Conservation (phyloP, 78 protist genomes). For the Guillardia theta region DNA sequence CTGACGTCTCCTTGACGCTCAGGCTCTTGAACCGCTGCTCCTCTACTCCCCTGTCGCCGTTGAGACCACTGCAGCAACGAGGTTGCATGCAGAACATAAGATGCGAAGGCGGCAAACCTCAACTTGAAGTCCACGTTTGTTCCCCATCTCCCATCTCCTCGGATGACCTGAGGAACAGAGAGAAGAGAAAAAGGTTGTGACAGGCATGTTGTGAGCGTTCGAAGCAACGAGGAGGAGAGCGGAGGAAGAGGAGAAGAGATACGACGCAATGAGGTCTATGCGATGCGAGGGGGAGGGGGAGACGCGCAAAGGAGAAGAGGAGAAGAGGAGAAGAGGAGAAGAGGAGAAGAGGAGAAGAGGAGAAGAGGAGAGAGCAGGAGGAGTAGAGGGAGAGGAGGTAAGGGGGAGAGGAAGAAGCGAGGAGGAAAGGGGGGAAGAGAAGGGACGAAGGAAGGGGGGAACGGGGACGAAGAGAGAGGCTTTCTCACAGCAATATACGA, state of each 20-base stretch:
- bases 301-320: not conserved
- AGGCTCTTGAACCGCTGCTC: not conserved
- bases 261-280: not conserved
- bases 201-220: not conserved
- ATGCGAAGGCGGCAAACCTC: not conserved
- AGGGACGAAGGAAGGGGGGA: not conserved
- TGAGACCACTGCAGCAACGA: too few relatives aligned
- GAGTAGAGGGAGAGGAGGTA: not conserved
- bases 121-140: not conserved
- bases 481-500: too few relatives aligned
- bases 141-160: not conserved
- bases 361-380: not conserved
- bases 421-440: not conserved
- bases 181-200: not conserved
- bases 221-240: not conserved
- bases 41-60: not conserved
- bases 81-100: not conserved
- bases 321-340: not conserved
- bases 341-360: not conserved
- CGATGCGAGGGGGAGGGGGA: not conserved
- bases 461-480: not conserved
- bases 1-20: not conserved
- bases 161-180: not conserved
- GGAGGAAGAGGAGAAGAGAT: not conserved
- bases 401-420: not conserved